Evolutionary conservation across 345 rosid species (phyloP), one percentile per base, ranked within the genome.

Genomic region (Lumnitzera racemosa): DNA sequence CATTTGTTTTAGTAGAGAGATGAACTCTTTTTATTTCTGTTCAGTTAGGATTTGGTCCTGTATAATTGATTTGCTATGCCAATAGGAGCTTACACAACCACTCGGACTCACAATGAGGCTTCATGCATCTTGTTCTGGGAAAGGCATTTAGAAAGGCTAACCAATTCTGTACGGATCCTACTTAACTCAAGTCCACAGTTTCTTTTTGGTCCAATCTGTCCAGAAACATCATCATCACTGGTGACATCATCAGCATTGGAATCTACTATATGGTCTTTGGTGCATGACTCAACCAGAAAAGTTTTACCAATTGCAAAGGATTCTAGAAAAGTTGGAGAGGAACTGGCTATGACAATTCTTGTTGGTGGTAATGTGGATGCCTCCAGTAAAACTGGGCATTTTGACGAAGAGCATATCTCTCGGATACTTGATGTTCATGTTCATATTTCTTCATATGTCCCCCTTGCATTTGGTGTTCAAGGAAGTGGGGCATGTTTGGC

Each of bases 71-170:
- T 36, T 36, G 1, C 0, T 7, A 4, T 36, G 11, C 43, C 24
- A 13, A n/a, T 77, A 85, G 96, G 98, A 46, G 87, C 95, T 23
- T 88, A 88, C 81, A 83, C 96, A 6, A 86, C 91, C 65, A 76
- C 99, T 9, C 80, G 97, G 51, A 86, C 99, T 36, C 81, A 78
- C 71, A 65, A 75, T 73, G 77, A 61, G 51, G 81, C 63, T 5
- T 55, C 80, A 15, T 72, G 74, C 47, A 67, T 90, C 67, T 70
- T 90, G 64, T 86, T 89, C 63, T 83, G 96, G 96, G 84, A 74
- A 20, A 73, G 94, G 17, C 96, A 86, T 70, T 53, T 88, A 53
- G 70, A 62, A 7, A 69, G 96, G 58, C 84, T 86, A 6, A 65
- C 87, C 2, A 64, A 72, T 73, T 88, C 97, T 12, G 71, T 76